A percentile compares a stretch with the other conserved stretches of the same genome.
phyloP scores from a whole-genome alignment of 2,329 filamentous ascomycete genomes.

The Beauveria pseudobassiana region DNA sequence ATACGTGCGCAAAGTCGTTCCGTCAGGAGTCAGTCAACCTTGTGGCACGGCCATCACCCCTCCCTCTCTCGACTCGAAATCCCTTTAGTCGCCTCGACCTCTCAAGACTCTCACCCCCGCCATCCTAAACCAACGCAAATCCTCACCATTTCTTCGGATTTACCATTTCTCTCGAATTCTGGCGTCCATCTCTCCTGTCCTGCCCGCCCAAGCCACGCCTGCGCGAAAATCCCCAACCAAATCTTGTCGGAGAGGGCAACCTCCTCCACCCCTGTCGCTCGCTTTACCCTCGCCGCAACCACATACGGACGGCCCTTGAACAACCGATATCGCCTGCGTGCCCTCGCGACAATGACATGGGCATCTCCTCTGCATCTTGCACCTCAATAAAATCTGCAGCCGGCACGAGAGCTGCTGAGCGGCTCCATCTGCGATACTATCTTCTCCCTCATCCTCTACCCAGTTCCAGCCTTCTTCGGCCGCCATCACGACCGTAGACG shows the following conservation, averaged over 20 bases:
- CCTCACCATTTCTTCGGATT: neutral
- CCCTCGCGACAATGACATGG: constrained; percentile 11
- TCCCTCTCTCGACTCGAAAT: constrained; percentile 7
- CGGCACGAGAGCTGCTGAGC: constrained; percentile 10
- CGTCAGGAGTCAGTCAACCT: constrained; percentile 6
- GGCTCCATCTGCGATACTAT: neutral
- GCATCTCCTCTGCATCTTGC: constrained; percentile 1
- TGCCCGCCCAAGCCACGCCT: neutral
- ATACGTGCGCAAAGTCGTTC: neutral
- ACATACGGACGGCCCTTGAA: neutral
- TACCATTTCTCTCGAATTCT: neutral
- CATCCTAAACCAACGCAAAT: neutral
- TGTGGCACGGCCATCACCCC: constrained; percentile 10
- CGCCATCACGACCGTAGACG: constrained; percentile 12
- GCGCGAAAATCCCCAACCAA: constrained; percentile 7
- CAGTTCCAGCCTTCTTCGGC: neutral
- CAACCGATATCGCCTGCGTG: neutral
- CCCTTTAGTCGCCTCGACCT: neutral
- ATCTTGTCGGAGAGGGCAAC: constrained; percentile 1
- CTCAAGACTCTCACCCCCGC: neutral
- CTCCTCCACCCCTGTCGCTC: neutral
- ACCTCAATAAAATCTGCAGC: constrained; percentile 7
- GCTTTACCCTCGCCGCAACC: neutral
- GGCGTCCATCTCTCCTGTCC: neutral
- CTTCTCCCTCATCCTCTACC: neutral